phyloP scores from a whole-genome alignment of 495 filamentous ascomycete species.

The Penicillium chermesinum region DNA sequence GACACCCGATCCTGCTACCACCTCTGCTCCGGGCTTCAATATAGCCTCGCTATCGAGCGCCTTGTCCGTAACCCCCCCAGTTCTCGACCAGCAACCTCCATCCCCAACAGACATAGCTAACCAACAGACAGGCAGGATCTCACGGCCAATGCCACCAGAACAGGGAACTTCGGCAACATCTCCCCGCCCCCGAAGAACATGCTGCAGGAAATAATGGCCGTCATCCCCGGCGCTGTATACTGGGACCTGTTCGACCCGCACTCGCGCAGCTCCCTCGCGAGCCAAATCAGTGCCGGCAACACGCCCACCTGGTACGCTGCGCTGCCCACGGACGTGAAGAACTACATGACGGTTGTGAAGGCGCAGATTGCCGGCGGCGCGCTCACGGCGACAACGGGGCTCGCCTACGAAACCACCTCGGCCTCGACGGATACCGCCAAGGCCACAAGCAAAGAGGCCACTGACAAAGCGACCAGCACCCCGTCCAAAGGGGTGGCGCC shows the following conservation, averaged over 20 bases:
- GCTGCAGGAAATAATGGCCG: conserved; percentile 25
- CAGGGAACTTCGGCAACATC: conserved; percentile 30
- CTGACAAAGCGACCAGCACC: conserved; percentile 4
- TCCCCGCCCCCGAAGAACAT: conserved; percentile 24
- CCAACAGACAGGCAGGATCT: conserved; percentile 6
- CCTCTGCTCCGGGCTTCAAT: background rate
- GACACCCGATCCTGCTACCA: background rate
- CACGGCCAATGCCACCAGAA: conserved; percentile 14
- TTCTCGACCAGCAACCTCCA: background rate
- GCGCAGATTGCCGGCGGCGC: conserved; percentile 26
- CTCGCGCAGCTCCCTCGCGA: conserved; percentile 27
- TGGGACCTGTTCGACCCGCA: conserved; percentile 22
- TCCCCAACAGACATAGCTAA: background rate
- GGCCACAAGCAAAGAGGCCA: background rate
- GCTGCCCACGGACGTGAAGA: conserved; percentile 27
- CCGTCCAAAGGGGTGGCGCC: conserved; percentile 14
- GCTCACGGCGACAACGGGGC: conserved; percentile 20
- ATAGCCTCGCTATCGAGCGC: background rate
- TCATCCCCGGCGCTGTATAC: conserved; percentile 23
- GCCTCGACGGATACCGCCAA: conserved; percentile 7
- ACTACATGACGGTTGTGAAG: conserved; percentile 29
- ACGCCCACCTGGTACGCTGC: conserved; percentile 30
- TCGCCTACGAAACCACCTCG: conserved; percentile 3
- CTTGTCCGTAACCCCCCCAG: conserved; percentile 8
- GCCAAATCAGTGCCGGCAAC: conserved; percentile 26